These are phyloP conservation scores for Fraxinus angustifolia DNA, from an alignment of 305 asterid genomes.

Conservation along the genomic window DNA sequence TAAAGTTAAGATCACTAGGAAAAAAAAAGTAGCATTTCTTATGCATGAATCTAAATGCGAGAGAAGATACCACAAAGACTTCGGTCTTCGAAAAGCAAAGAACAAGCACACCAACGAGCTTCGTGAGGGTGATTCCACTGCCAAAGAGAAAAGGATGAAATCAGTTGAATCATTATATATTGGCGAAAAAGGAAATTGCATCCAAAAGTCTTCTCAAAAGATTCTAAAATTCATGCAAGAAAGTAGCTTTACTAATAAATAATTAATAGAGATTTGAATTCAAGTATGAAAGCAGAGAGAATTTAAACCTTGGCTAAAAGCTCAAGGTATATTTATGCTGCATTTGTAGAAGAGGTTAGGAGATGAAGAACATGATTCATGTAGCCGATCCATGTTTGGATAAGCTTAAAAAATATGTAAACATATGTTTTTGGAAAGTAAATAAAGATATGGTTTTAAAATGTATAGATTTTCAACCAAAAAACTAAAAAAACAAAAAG, in stretches of 20 bases:
- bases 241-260: neutral
- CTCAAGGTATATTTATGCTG: neutral
- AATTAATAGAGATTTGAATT: neutral
- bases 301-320: neutral
- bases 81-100: slow-evolving; percentile 84
- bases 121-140: slow-evolving; percentile 97
- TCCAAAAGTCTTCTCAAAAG: neutral
- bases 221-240: neutral
- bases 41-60: neutral
- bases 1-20: slow-evolving; percentile 7
- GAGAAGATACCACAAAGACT: slow-evolving; percentile 73
- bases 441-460: neutral
- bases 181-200: neutral
- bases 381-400: neutral
- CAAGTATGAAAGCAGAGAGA: neutral
- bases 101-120: slow-evolving; percentile 92
- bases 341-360: neutral
- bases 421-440: neutral
- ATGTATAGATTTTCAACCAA: neutral
- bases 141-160: slow-evolving; percentile 15
- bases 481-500: neutral
- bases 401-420: neutral
- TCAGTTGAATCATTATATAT: slow-evolving; percentile 7
- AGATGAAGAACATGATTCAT: neutral
- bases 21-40: neutral